These are phyloP conservation scores for Russula emetica DNA, from an alignment of 768 basidiomycete genomes.

Conservation along the genomic window DNA sequence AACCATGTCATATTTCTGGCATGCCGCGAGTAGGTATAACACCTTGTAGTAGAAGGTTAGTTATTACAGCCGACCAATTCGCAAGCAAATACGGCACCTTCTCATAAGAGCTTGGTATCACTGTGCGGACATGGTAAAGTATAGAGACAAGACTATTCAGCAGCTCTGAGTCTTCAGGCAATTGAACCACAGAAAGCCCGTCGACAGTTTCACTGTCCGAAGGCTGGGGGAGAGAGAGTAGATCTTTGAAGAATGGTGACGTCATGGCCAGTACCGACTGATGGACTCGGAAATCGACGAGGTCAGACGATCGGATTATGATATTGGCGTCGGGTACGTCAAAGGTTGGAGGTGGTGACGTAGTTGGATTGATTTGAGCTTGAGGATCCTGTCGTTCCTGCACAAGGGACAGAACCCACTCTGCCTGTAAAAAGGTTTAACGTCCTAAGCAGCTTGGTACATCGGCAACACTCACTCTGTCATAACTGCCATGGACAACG, in stretches of 20 bases:
- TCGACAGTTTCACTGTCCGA: conserved; percentile 1
- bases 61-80: no score
- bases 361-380: background rate
- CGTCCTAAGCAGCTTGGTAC: no score
- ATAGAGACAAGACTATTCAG: no score
- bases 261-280: conserved; percentile 3
- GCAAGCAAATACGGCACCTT: conserved; percentile 12
- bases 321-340: conserved; percentile 1
- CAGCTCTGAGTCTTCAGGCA: background rate
- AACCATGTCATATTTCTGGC: no score
- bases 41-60: no score
- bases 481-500: background rate
- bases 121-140: conserved; percentile 3
- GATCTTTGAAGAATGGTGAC: conserved; percentile 2
- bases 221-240: background rate
- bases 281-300: conserved; percentile 8
- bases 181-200: no score
- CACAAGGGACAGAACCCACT: background rate
- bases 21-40: no score
- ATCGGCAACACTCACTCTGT: background rate
- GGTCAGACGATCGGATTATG: conserved; percentile 3
- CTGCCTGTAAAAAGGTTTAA: background rate
- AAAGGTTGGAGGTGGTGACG: background rate
- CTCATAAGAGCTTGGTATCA: background rate
- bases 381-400: background rate